Base-by-base conservation (phyloP, 139 green algal genomes). In the Closterium sp. region DNA sequence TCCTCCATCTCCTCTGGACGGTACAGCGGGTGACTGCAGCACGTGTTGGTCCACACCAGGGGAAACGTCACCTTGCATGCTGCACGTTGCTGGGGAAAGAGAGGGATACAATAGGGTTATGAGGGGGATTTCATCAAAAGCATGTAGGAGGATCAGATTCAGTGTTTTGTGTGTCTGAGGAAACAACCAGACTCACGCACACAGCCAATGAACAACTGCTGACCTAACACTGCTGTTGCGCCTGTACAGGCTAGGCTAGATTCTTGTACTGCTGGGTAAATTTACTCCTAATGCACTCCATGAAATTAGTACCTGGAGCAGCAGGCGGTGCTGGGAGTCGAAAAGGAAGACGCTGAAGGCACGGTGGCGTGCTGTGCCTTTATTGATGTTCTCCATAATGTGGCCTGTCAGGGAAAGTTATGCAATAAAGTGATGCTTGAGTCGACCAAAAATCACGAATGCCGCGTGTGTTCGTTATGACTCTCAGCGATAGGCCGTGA, bases 291-390 rank as follows among this genome's bases (percentile, higher is more conserved):
- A 87, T 87, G 85, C 85, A 87, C 4, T 11, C 85, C 10, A 30
- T 24, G 17, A 10, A 17, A 17, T 70, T 1, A 31, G 28, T 85
- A 93, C 90, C 95, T 99, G 98, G 88, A 99, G 95, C 88, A 99
- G 95, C 34, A 99, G 96, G 73, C 96, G 90, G 88, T 97, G 96
- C 22, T 97, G 86, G 0, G 91, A 92, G 93, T 99, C 95, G 95
- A 99, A 99, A 4, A 99, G 94, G 93, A 99, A 99, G 4, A 99
- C 97, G 79, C 93, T 97, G 94, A 99, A 99, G 30, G 98, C 98
- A 38, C 98, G 96, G 94, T 99, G 98, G 86, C 99, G 96, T 42
- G 95, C 13, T 0, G 24, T 70, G 34, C 73, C 94, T 21, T 88
- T 91, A 30, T 95, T 29, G 31, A 95, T 94, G 13, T 93, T 92